Evolutionary conservation across 1,139 yeast species (phyloP).

Genomic region (Casaregolazyma lundiana): DNA sequence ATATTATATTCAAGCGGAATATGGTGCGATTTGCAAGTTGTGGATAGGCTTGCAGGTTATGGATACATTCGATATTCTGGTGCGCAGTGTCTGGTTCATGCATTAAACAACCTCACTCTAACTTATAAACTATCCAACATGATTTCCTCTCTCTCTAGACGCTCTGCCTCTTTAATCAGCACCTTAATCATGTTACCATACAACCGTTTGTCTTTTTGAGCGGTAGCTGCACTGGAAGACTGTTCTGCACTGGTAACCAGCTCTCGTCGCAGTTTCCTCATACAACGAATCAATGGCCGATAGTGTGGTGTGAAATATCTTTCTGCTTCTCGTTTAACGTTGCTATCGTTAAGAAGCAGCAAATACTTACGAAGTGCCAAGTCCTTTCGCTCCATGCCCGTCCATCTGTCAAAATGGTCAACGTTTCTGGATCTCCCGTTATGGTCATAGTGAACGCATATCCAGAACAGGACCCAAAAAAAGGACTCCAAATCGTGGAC

Average conservation of each 20-base stretch:
- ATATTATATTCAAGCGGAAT: no score
- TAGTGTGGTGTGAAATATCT: background rate
- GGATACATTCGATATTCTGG: no score
- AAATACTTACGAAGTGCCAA: background rate
- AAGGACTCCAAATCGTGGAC: background rate
- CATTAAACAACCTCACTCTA: no score
- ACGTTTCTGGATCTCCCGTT: background rate
- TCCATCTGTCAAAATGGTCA: no score
- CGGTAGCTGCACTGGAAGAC: background rate
- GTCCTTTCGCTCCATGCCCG: no score
- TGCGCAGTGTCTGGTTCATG: no score
- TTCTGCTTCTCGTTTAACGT: background rate
- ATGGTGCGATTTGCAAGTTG: no score
- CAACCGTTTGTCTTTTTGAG: background rate
- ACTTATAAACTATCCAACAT: no score
- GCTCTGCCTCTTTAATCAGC: background rate
- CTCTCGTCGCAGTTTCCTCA: background rate
- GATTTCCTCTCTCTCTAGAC: no score
- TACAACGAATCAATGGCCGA: background rate
- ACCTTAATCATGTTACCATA: background rate
- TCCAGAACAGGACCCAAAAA: background rate
- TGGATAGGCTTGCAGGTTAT: no score
- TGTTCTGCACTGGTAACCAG: background rate
- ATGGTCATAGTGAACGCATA: background rate
- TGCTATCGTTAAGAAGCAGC: background rate